Base-by-base conservation (phyloP, 352 stramenopile genomes). In the Phytophthora brassicae region DNA sequence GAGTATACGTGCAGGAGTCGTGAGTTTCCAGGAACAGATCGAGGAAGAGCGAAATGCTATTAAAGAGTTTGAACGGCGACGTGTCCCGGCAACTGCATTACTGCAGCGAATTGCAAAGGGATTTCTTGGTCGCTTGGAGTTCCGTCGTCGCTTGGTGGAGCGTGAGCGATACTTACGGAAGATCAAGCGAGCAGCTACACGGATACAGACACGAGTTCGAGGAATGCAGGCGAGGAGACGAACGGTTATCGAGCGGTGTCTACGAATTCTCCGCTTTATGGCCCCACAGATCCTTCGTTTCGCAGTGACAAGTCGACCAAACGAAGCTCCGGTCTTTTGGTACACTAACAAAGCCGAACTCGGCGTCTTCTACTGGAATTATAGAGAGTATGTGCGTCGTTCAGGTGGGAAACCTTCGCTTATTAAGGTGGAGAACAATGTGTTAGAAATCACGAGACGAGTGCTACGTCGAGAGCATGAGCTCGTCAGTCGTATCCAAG, bases 1-100 rank as follows among this genome's bases (percentile, higher is more conserved):
- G 76, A 87, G 65, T 88, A n/a, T n/a, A n/a, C n/a, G n/a, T n/a
- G n/a, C n/a, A n/a, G n/a, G n/a, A 5, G 78, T 90, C 51, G 76
- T 88, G 38, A 89, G 83, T 42, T 90, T 93, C 52, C 79, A 91
- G 41, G 78, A 86, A 42, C 80, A 90, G 60, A 90, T 94, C 47
- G 84, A 74, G 9, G 81, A 86, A 4, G 80, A 89, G 43, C 60
- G 75, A 39, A 66, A 74, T 47, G 70, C 71, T 17, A 86, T 89
- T 46, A 79, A 84, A 24, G 76, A 87, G 65, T 88, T 89, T 44
- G 75, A 94, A 50, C 68, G 77, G 14, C 71, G 74, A 39, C 74
- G 79, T 39, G 50, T 49, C 4, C 81, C 80, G 0, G 84, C 84
- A 1, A 84, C 76, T 3, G 69, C 73, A 22, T 49, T 91, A 16